Evolutionary conservation across 2,329 filamentous ascomycete genomes (phyloP), one percentile per base, ranked within the genome.

Genomic region (Diaporthe amygdali): DNA sequence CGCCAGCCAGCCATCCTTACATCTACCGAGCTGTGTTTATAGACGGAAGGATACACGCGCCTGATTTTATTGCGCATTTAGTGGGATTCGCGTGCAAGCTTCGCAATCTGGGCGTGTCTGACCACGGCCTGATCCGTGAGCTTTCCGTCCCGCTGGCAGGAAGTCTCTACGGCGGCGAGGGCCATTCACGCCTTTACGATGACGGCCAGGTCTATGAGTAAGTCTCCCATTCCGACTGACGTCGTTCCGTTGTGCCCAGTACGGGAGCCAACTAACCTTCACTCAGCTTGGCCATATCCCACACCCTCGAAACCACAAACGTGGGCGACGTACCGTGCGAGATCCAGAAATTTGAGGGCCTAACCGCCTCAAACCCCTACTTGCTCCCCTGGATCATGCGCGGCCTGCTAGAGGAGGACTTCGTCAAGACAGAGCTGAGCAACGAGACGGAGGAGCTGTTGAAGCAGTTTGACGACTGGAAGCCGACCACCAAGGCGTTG

Each of bases 21-120:
- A 96, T 98, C 71, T 97, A 95, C 80, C 92, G 96, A 34, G 94
- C 95, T n/a, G 95, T 97, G 20, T 98, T 98, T 79, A 93, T 99
- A 68, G 96, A 99, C 81, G 94, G 95, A 32, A 91, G 95, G 71
- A 88, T 98, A 41, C 96, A 98, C 79, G 93, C 95, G 0, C 94
- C 95, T 2, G 95, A 97, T 80, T 99, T 99, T 78, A 92, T 99
- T 64, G 94, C 94, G 2, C 94, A 97, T 77, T 89, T 99, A 2
- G 92, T 99, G 54, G 95, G 95, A 56, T 98, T 99, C 79, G 93
- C 94, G 0, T 89, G 98, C 74, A 98, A 98, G 78, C 87, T 99
- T 12, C 94, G 96, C 68, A 99, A 99, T 78, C 89, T 98, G 1
- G 96, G 96, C 41, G 89, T 98, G 30, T 92, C 94, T 2, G 96